Base-by-base conservation (phyloP, 306 rosid species). In the Cucumis melo region DNA sequence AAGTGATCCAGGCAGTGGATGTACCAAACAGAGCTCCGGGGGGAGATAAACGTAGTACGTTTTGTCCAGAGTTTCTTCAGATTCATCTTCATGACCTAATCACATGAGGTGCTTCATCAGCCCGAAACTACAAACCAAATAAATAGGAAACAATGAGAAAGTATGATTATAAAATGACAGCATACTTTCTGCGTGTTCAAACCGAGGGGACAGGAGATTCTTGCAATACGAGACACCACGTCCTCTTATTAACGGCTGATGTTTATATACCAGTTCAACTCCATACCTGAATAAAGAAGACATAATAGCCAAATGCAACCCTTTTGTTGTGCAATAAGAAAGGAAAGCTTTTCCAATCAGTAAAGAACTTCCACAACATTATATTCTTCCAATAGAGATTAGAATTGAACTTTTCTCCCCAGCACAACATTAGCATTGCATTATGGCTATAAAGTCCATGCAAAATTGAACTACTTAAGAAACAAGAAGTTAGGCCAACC, bases 141-240 rank as follows among this genome's bases (percentile, higher is more conserved):
- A 81, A 41, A 77, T 53, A 56, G 44, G 8, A 75, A 72, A 42
- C 24, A 71, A 42, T 62, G 75, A 54, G 82, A 50, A 36, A 66
- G 32, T 34, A 42, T 54, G 17, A 78, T 46, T 80, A 64, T 21
- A 57, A 83, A 73, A 79, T 73, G 55, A 53, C 74, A 13, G 46
- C 86, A 60, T 82, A 92, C 99, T 90, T 87, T 94, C 99, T 61
- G 84, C 74, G 64, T 89, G 96, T 84, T 92, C 99, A 80, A 94
- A 92, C 68, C 96, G 92, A 62, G 99, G 99, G 58, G 96, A 94
- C 77, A 94, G 83, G 78, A 94, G 96, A 84, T 94, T 94, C 90
- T 94, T 94, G 87, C 99, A 94, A 85, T 94, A 92, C 24, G 99
- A 94, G 75, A 94, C 99, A 81, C 99, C 99, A 8, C 97, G 96